Evolutionary conservation across 441 rosid species (phyloP), one percentile per base, ranked within the genome.

Genomic region (Adansonia grandidieri): DNA sequence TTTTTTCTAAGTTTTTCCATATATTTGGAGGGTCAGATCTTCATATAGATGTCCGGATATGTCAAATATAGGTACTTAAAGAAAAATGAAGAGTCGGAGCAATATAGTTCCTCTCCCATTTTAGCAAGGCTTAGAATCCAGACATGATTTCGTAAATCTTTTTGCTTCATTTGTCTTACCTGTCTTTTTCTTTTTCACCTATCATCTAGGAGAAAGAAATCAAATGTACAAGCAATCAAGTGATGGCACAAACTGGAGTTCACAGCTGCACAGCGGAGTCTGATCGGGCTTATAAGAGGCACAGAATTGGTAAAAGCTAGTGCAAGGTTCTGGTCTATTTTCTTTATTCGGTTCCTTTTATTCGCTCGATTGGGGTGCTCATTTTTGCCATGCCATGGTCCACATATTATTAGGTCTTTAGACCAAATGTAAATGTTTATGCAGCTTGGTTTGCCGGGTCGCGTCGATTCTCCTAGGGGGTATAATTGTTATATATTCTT

Each of bases 261-360:
- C 47, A 15, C n/a, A 7, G 13, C 73, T 48, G 14, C 64, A 57
- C 24, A 15, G 88, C 84, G 68, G 88, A 86, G 68, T 77, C 80
- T 37, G 84, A 84, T 72, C 89, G 77, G 57, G 85, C 85, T 75
- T 82, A 57, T 62, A 93, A 90, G 86, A 87, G 88, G 79, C 89
- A 47, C 22, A 85, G 89, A 79, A 86, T 80, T 78, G 86, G 85
- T 76, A 84, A 75, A 77, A 77, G 81, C 80, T 88, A 83, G 84
- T 60, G 74, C 60, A 47, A 68, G 50, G 14, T 57, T 73, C 68
- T 42, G 62, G 72, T 70, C 72, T 64, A 11, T 74, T 76, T 74
- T 51, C 80, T 63, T 74, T 70, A 32, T 42, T 74, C 74, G 24
- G 81, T 75, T 78, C 72, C 70, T 50, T 51, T 47, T 3, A 37